phyloP scores from a whole-genome alignment of 257 asterid genomes.

The Verbena officinalis region DNA sequence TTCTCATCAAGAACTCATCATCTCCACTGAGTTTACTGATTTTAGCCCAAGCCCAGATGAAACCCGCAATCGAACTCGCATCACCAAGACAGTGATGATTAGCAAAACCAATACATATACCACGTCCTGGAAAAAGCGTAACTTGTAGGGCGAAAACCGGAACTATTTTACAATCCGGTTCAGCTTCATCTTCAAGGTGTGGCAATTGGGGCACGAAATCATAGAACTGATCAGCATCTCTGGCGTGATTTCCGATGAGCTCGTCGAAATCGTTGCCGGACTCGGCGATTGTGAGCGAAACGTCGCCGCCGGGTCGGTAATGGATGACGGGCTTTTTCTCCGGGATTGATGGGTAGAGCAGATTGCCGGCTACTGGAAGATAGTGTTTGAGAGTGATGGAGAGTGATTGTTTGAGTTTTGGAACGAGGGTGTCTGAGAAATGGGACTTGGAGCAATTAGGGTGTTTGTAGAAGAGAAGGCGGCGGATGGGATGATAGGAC shows the following conservation, averaged over 20 bases:
- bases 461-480: conserved; percentile 46
- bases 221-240: conserved; percentile 37
- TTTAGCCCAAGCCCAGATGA: conserved; percentile 47
- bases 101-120: conserved; percentile 41
- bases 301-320: conserved; percentile 34
- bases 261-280: conserved; percentile 27
- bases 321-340: conserved; percentile 33
- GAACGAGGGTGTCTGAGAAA: conserved; percentile 31
- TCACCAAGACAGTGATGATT: conserved; percentile 44
- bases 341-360: conserved; percentile 38
- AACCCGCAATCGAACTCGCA: conserved; percentile 35
- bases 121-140: conserved; percentile 48
- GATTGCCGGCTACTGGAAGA: conserved; percentile 48
- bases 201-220: conserved; percentile 32
- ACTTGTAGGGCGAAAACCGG: conserved; percentile 45
- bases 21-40: conserved; percentile 24
- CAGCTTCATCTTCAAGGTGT: conserved; percentile 8
- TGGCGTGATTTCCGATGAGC: conserved; percentile 23
- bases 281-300: conserved; percentile 29
- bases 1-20: background rate
- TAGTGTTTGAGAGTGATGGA: conserved; percentile 53
- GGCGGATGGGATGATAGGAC: conserved; percentile 38
- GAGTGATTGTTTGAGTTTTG: conserved; percentile 36
- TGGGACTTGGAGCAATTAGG: conserved; percentile 26
- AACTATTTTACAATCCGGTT: conserved; percentile 15